Base-by-base conservation (phyloP, 331 rosid species). In the Rhamnella rubrinervis region DNA sequence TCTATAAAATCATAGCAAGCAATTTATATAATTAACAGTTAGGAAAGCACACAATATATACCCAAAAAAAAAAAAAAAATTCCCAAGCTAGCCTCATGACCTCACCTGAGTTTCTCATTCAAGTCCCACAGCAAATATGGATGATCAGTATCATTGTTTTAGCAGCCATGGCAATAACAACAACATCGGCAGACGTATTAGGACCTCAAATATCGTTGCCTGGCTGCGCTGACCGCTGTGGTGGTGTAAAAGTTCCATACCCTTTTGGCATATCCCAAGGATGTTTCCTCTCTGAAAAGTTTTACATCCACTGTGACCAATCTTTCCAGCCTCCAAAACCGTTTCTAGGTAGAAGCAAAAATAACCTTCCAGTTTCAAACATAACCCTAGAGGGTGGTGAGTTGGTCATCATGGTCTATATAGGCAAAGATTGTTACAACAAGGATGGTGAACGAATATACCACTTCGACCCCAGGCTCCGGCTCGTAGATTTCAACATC, bases 241-340 rank as follows among this genome's bases (percentile, higher is more conserved):
- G 69, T 28, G 6, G 26, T 19, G 25, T 65, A 17, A 65, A 12
- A 52, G 50, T 53, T 14, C 52, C 61, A 38, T 67, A 37, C 23
- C 71, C 71, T 12, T 67, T 67, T 21, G 71, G 71, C 52, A 53
- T 67, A 3, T 38, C 51, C 47, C 47, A 18, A 37, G 15, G 0
- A 20, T 66, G 35, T 41, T 25, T 0, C 15, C 31, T 21, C 20
- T 4, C 10, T 56, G 11, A 9, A 53, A 4, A 19, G 23, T 63
- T 63, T 23, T 12, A 14, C 15, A 6, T 63, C 55, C 20, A 18
- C 14, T 63, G 68, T 41, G 7, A 40, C 0, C 8, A 15, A 6
- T 44, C 55, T 19, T 3, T 35, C 31, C 37, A 20, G 13, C 13
- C 6, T n/a, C 68, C 55, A 3, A 66, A 14, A 26, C 1, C 70